Evolutionary conservation across 1,139 yeast genomes (phyloP).

Genomic region (Debaryomycetaceae sp.): DNA sequence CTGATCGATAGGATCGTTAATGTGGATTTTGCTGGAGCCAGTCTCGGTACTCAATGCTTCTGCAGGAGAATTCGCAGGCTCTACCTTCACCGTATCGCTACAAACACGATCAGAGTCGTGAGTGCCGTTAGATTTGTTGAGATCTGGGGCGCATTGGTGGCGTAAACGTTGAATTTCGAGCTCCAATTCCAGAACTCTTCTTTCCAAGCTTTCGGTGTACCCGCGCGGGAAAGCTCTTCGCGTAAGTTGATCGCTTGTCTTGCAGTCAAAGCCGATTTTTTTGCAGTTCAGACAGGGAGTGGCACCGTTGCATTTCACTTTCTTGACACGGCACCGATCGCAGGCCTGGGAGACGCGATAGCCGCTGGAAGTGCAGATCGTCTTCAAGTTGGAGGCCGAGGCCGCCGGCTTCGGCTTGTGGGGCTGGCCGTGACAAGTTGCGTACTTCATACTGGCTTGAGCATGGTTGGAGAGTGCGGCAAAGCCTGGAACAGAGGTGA

Average conservation of each 20-base stretch:
- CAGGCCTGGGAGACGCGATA: slow-evolving; percentile 65
- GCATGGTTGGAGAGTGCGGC: no score
- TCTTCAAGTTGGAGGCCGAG: slow-evolving; percentile 18
- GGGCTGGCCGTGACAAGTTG: no score
- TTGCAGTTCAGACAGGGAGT: slow-evolving; percentile 62
- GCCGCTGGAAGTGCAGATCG: slow-evolving; percentile 31
- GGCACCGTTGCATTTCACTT: slow-evolving; percentile 66
- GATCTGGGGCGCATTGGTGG: slow-evolving; percentile 6
- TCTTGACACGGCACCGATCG: slow-evolving; percentile 67
- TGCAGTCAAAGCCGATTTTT: slow-evolving; percentile 55
- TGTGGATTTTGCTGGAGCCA: slow-evolving; percentile 15
- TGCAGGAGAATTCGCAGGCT: no score
- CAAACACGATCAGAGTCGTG: no score
- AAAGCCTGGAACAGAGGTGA: no score
- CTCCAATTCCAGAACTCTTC: slow-evolving; percentile 48
- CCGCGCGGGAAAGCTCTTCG: slow-evolving; percentile 49
- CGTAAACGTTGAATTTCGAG: slow-evolving; percentile 39
- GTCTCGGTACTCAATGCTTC: no score
- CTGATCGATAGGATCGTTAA: slow-evolving; percentile 39
- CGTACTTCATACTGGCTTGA: no score
- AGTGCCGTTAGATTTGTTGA: not conserved
- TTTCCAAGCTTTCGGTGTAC: slow-evolving; percentile 62
- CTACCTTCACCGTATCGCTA: no score
- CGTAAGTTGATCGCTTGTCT: slow-evolving; percentile 60
- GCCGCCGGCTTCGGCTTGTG: slow-evolving; percentile 4